Percentiles rank a stretch among this genome's conserved stretches.
These are phyloP conservation scores for Colletotrichum sp. DNA, from an alignment of 2,329 filamentous ascomycete genomes.

Conservation along the genomic window DNA sequence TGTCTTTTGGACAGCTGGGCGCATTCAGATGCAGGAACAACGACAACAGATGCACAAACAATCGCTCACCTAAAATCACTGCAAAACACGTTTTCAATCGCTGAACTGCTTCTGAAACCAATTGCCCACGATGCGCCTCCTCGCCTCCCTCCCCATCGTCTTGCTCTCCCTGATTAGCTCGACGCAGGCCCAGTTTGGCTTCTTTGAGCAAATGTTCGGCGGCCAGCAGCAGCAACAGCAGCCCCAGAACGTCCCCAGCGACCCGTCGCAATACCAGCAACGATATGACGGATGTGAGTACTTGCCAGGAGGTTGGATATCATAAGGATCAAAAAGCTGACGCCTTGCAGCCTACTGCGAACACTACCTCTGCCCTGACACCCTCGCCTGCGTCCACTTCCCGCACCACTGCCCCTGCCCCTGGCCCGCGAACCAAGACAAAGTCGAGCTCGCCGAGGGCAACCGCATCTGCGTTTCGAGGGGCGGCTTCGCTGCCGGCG, in stretches of 20 bases:
- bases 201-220: slow-evolving; percentile 98
- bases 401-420: slow-evolving; percentile 97
- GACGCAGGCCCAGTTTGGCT: slow-evolving; percentile 84
- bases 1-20: slow-evolving; percentile 18
- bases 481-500: slow-evolving; percentile 75
- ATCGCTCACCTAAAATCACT: neutral
- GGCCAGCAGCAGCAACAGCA: slow-evolving; percentile 58
- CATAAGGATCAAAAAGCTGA: neutral
- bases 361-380: slow-evolving; percentile 94
- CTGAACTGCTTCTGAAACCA: slow-evolving; percentile 20
- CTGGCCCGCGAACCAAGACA: slow-evolving; percentile 78
- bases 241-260: slow-evolving; percentile 77
- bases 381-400: slow-evolving; percentile 92
- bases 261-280: slow-evolving; percentile 79
- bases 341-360: slow-evolving; percentile 74
- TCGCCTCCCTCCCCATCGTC: slow-evolving; percentile 37
- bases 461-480: slow-evolving; percentile 76
- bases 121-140: slow-evolving; percentile 35
- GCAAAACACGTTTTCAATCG: neutral
- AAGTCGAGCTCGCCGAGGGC: slow-evolving; percentile 76
- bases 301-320: neutral
- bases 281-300: slow-evolving; percentile 70
- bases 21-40: neutral
- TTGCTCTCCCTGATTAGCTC: slow-evolving; percentile 66
- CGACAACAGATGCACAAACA: neutral